A percentile compares a stretch with the other conserved stretches of the same genome.
These are phyloP conservation scores for Trypanosoma melophagium DNA, from an alignment of 208 protist species.

Conservation along the genomic window DNA sequence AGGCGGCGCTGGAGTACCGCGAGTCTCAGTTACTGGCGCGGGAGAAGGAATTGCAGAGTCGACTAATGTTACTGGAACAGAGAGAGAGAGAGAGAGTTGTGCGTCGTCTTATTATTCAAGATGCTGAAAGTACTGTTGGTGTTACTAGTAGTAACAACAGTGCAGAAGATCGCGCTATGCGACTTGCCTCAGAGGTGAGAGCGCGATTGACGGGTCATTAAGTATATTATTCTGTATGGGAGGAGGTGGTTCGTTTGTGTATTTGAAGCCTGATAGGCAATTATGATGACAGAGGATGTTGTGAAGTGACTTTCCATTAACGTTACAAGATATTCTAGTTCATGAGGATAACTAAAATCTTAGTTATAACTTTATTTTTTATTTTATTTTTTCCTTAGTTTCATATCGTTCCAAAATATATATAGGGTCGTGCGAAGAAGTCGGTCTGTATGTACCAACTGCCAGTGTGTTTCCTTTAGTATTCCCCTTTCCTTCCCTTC, in stretches of 20 bases:
- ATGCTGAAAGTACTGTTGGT: background rate
- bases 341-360: background rate
- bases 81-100: background rate
- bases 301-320: background rate
- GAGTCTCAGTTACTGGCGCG: slow-evolving; percentile 6
- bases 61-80: background rate
- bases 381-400: background rate
- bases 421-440: too few species aligned
- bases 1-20: background rate
- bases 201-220: background rate
- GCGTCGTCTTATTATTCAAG: background rate
- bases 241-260: too few species aligned
- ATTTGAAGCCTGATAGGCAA: too few species aligned
- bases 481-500: too few species aligned
- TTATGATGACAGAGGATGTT: too few species aligned
- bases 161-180: background rate
- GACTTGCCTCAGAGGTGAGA: slow-evolving; percentile 1
- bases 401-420: too few species aligned
- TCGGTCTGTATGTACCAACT: too few species aligned
- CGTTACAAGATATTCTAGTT: background rate
- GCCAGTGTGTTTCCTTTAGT: too few species aligned
- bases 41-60: slow-evolving; percentile 6
- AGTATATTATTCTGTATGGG: background rate
- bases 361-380: slow-evolving; percentile 3
- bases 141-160: background rate